Percentiles rank a stretch among this genome's conserved stretches.
Conservation (phyloP, 2,329 filamentous ascomycete genomes). For the Ophiostoma himal-ulmi region DNA sequence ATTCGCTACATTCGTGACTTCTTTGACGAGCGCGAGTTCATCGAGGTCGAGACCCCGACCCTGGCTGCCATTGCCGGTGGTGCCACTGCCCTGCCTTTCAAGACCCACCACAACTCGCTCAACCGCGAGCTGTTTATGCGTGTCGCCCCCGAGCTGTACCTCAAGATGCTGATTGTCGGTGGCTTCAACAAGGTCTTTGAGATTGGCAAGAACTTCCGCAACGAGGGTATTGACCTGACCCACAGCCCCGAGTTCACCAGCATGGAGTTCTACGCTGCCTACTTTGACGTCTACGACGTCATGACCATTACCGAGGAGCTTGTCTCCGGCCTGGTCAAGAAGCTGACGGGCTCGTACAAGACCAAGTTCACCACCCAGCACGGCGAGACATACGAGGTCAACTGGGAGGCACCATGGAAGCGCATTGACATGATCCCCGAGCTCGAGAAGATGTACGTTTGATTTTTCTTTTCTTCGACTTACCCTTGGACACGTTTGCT, state of each 20-base stretch:
- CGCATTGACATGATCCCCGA: constrained; percentile 93
- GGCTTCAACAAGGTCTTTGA: constrained; percentile 94
- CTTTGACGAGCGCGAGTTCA: constrained; percentile 81
- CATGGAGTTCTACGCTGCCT: constrained; percentile 95
- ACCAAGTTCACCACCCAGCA: constrained; percentile 82
- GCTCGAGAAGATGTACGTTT: constrained; percentile 54
- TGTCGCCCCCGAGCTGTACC: constrained; percentile 88
- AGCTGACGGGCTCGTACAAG: constrained; percentile 76
- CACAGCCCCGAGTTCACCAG: constrained; percentile 99
- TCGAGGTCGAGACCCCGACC: constrained; percentile 95
- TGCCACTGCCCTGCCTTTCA: constrained; percentile 90
- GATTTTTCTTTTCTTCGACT: neutral
- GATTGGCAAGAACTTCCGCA: constrained; percentile 90
- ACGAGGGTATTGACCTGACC: constrained; percentile 84
- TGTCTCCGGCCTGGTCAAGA: constrained; percentile 81
- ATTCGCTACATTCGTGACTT: constrained; percentile 82
- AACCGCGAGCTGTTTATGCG: constrained; percentile 94
- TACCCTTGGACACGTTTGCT: neutral
- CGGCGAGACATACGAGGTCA: constrained; percentile 82
- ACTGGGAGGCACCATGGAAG: constrained; percentile 95
- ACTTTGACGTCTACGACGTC: constrained; percentile 83
- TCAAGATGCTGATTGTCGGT: constrained; percentile 94
- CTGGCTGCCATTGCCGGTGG: constrained; percentile 94
- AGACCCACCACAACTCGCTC: constrained; percentile 92
- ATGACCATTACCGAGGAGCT: constrained; percentile 91